These are phyloP conservation scores for Lecanicillium sp. DNA, from an alignment of 2,329 filamentous ascomycete species.

Conservation along the genomic window DNA sequence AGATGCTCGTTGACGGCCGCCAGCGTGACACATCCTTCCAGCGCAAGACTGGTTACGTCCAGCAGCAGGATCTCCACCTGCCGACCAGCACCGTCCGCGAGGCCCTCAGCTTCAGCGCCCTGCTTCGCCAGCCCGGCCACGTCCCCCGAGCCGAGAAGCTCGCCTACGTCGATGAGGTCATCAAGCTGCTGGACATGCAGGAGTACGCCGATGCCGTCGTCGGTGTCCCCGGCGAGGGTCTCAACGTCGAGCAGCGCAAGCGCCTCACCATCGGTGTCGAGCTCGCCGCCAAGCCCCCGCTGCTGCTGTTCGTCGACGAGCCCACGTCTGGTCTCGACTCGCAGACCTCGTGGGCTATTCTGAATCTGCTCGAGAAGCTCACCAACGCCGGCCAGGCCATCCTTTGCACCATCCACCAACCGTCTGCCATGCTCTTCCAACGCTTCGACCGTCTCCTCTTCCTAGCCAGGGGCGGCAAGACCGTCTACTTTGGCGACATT, in stretches of 20 bases:
- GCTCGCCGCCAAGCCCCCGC: conserved; percentile 81
- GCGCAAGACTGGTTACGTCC: conserved; percentile 85
- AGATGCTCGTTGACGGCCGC: conserved; percentile 63
- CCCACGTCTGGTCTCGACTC: conserved; percentile 91
- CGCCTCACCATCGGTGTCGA: conserved; percentile 95
- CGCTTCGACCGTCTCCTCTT: conserved; percentile 80
- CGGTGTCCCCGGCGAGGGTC: conserved; percentile 81
- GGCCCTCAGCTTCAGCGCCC: conserved; percentile 76
- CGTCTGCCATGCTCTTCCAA: conserved; percentile 92
- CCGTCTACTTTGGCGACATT: conserved; percentile 77
- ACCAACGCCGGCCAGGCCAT: conserved; percentile 86
- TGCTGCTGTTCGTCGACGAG: conserved; percentile 90
- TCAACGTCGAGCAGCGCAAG: conserved; percentile 65
- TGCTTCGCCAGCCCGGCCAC: conserved; percentile 74
- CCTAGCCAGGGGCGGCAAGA: conserved; percentile 67
- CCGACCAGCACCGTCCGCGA: conserved; percentile 81
- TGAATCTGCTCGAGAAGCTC: conserved; percentile 81
- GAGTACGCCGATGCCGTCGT: conserved; percentile 86
- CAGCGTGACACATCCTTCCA: conserved; percentile 78
- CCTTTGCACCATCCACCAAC: conserved; percentile 96
- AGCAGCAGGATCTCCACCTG: conserved; percentile 87
- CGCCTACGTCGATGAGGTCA: conserved; percentile 83
- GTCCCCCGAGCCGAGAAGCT: conserved; percentile 67
- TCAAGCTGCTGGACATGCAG: conserved; percentile 84
- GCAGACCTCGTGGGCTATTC: conserved; percentile 89